Conservation (phyloP, 305 asterid species). For the Withania somnifera region DNA sequence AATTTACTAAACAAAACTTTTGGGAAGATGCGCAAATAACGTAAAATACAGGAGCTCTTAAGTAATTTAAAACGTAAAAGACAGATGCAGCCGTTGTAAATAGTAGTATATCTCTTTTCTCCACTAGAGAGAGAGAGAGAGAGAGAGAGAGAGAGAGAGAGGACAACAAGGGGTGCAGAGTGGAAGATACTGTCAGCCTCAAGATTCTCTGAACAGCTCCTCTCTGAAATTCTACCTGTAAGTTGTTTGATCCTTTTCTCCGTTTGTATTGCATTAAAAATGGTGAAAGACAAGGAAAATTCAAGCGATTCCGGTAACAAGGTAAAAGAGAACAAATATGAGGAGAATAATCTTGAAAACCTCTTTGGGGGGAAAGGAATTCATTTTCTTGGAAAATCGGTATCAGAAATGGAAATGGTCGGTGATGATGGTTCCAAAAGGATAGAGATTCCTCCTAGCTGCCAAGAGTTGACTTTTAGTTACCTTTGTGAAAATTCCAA, state of each 20-base stretch:
- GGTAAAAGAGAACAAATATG: not conserved
- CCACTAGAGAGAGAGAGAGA: not conserved
- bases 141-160: not conserved
- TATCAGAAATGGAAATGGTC: not conserved
- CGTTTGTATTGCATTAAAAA: not conserved
- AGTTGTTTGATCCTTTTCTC: not conserved
- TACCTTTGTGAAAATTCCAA: conserved; percentile 65
- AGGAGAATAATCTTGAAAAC: not conserved
- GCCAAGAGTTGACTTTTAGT: conserved; percentile 5
- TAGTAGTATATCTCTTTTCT: not conserved
- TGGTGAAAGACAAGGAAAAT: not conserved
- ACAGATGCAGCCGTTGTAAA: not conserved
- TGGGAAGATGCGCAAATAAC: not conserved
- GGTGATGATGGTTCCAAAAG: not conserved
- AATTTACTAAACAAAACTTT: not conserved
- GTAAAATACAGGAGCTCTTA: not conserved
- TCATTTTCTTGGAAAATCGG: conserved; percentile 1
- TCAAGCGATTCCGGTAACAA: not conserved
- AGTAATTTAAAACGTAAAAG: not conserved
- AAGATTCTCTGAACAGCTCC: not conserved
- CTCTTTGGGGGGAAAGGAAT: not conserved
- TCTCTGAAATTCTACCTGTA: not conserved
- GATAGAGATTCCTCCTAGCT: not conserved
- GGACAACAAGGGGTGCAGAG: not conserved
- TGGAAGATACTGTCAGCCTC: not conserved